These are phyloP conservation scores for Mycena venus DNA, from an alignment of 768 basidiomycete genomes.

Conservation along the genomic window DNA sequence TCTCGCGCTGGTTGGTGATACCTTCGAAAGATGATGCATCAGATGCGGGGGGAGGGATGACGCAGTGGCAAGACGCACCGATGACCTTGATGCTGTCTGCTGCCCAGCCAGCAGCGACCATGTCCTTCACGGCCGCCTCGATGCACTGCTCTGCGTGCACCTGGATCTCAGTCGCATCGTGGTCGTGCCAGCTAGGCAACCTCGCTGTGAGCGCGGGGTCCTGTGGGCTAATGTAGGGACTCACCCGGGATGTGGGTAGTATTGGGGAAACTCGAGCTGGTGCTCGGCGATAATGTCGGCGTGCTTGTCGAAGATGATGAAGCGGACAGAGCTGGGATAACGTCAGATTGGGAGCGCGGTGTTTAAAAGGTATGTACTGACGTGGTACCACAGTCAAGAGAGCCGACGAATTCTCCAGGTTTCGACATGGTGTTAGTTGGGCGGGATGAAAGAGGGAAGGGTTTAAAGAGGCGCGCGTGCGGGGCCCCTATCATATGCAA, in stretches of 20 bases:
- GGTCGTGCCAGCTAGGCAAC: slow-evolving; percentile 89
- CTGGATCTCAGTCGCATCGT: slow-evolving; percentile 89
- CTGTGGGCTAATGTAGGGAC: slow-evolving; percentile 29
- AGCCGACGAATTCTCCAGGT: slow-evolving; percentile 89
- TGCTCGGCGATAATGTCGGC: slow-evolving; percentile 91
- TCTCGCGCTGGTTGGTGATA: slow-evolving; percentile 98
- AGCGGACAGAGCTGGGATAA: slow-evolving; percentile 81
- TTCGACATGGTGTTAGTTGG: slow-evolving; percentile 51
- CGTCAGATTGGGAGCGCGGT: background rate
- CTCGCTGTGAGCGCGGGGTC: slow-evolving; percentile 19
- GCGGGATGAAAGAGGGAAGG: background rate
- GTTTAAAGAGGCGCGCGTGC: background rate
- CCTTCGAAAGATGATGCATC: slow-evolving; percentile 57
- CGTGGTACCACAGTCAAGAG: slow-evolving; percentile 97
- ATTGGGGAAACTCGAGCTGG: slow-evolving; percentile 95
- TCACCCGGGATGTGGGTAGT: slow-evolving; percentile 90
- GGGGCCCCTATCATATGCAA: slow-evolving; percentile 12
- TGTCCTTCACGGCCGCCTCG: slow-evolving; percentile 72
- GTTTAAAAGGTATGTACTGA: slow-evolving; percentile 54
- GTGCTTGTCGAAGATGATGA: slow-evolving; percentile 90
- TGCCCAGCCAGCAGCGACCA: slow-evolving; percentile 84
- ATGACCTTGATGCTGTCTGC: slow-evolving; percentile 91
- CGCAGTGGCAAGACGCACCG: slow-evolving; percentile 64
- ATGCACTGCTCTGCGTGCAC: slow-evolving; percentile 83
- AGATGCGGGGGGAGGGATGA: slow-evolving; percentile 14